Percentiles rank a stretch among this genome's conserved stretches.
phyloP scores from a whole-genome alignment of 208 protist species.

The Acanthamoeba triangularis region DNA sequence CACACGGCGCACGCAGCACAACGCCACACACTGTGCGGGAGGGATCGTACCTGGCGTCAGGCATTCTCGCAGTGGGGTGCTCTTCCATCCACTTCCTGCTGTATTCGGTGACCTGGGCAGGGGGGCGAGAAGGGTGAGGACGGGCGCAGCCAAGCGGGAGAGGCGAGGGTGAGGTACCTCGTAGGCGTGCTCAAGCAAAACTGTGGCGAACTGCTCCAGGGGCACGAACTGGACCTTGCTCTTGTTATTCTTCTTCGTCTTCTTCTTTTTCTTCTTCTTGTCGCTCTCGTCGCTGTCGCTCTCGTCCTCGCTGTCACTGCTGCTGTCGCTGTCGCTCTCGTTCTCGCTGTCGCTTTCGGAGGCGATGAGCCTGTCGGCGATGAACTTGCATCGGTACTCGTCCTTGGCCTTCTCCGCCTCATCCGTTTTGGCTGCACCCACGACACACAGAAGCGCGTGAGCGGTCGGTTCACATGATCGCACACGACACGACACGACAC shows the following conservation, averaged over 20 bases:
- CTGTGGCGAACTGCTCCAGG: constrained; percentile 28
- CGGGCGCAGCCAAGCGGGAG: not conserved
- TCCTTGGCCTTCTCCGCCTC: constrained; percentile 52
- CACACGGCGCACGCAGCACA: not conserved
- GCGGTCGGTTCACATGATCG: not conserved
- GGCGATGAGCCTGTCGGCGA: constrained; percentile 76
- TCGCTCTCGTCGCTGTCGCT: not conserved
- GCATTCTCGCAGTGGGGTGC: constrained; percentile 77
- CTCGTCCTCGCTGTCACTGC: not conserved
- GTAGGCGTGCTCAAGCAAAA: constrained; percentile 56
- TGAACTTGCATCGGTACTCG: constrained; percentile 68
- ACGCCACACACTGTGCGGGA: not conserved
- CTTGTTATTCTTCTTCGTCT: not conserved
- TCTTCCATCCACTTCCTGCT: constrained; percentile 84
- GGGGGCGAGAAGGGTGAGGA: not conserved
- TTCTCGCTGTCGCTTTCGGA: not conserved
- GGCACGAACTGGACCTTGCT: not conserved
- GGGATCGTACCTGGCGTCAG: constrained; percentile 69
- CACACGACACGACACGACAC: not conserved
- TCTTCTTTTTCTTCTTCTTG: not conserved
- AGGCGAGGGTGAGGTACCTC: not conserved
- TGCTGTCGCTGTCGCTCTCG: not conserved
- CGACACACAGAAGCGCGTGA: not conserved
- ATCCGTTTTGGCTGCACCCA: not conserved
- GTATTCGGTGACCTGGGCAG: constrained; percentile 73